These are phyloP conservation scores for Ascochyta lentis DNA, from an alignment of 2,329 filamentous ascomycete genomes.

Conservation along the genomic window DNA sequence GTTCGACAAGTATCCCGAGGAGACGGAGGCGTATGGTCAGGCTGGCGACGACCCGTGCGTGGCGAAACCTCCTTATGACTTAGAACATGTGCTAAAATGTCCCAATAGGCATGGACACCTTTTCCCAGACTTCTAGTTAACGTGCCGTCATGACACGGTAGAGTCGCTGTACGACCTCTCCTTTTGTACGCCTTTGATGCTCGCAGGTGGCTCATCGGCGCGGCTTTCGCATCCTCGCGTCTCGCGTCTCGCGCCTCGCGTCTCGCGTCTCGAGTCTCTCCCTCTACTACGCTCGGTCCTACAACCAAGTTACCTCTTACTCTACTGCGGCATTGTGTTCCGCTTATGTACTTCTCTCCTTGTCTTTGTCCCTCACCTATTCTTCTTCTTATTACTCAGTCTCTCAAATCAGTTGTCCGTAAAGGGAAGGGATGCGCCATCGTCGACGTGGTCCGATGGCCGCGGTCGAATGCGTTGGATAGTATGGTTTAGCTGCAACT, in stretches of 20 bases:
- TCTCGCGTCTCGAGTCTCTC: background rate
- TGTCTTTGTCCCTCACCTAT: constrained; percentile 10
- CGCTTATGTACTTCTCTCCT: constrained; percentile 21
- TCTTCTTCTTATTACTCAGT: constrained; percentile 9
- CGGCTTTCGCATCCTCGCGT: background rate
- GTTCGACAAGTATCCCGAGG: constrained; percentile 97
- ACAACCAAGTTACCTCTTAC: background rate
- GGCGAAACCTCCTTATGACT: constrained; percentile 31
- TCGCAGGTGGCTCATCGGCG: background rate
- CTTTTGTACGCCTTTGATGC: background rate
- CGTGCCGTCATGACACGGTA: background rate
- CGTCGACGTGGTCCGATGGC: constrained; percentile 11
- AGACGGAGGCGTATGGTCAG: constrained; percentile 88
- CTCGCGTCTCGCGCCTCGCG: too few relatives aligned
- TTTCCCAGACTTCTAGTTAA: constrained; percentile 42
- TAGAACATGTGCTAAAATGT: constrained; percentile 41
- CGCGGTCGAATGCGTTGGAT: background rate
- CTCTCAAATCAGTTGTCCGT: constrained; percentile 13
- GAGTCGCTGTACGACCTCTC: background rate
- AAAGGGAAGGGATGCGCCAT: constrained; percentile 2
- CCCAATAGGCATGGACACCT: constrained; percentile 44
- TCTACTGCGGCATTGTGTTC: constrained; percentile 12
- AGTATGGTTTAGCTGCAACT: too few relatives aligned
- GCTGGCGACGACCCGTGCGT: constrained; percentile 85
- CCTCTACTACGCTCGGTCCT: background rate